Conservation (phyloP, 768 basidiomycete species). For the Mycena floridula region DNA sequence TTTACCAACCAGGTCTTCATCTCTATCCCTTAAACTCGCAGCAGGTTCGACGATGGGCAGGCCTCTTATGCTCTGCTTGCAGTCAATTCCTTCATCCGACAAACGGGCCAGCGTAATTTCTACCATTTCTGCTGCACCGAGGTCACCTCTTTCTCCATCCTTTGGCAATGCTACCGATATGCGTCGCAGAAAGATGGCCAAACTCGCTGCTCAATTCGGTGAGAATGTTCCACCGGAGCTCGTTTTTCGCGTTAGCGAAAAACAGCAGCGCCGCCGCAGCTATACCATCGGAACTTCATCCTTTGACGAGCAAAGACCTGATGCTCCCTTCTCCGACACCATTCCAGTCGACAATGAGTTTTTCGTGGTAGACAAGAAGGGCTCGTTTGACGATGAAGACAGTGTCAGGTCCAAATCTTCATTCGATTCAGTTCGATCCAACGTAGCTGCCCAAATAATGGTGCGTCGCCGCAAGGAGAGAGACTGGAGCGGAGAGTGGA, state of each 20-base stretch:
- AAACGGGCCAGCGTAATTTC: neutral
- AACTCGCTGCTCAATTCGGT: constrained; percentile 51
- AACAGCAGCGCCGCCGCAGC: neutral
- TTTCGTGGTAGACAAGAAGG: neutral
- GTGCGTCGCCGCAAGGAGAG: constrained; percentile 1
- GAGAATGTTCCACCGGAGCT: constrained; percentile 55
- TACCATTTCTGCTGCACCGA: neutral
- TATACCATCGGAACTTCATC: neutral
- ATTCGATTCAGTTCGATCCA: neutral
- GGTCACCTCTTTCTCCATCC: constrained; percentile 1
- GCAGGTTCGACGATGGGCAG: constrained; percentile 2
- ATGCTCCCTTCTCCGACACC: neutral
- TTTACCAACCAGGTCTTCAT: constrained; percentile 10
- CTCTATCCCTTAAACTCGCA: constrained; percentile 3
- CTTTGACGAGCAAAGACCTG: no score
- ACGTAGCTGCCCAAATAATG: no score
- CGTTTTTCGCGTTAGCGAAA: constrained; percentile 24
- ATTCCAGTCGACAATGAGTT: neutral
- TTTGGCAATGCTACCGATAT: neutral
- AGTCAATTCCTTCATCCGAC: constrained; percentile 3
- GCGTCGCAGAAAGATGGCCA: constrained; percentile 47
- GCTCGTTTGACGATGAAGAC: neutral
- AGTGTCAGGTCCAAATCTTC: neutral
- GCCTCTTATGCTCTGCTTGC: constrained; percentile 4
- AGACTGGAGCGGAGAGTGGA: constrained; percentile 4